These are phyloP conservation scores for Cercospora sojina DNA, from an alignment of 2,329 filamentous ascomycete genomes.

Conservation along the genomic window DNA sequence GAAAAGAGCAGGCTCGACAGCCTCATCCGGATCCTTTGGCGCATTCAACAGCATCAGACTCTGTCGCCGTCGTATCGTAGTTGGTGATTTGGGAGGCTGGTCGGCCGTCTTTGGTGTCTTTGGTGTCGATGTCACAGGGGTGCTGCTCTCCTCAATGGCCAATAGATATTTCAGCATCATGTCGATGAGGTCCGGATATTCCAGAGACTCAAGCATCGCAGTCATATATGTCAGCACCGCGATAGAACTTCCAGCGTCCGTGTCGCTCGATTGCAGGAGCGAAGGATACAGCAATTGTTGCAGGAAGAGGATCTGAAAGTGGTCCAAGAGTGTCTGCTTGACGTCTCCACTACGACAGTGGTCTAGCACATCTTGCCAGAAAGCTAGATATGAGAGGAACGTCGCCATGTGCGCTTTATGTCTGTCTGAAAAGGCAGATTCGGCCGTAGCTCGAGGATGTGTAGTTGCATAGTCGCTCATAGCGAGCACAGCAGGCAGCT, in stretches of 20 bases:
- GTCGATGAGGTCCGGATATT: constrained; percentile 91
- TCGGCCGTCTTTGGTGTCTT: constrained; percentile 64
- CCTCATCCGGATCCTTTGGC: constrained; percentile 71
- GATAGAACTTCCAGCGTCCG: constrained; percentile 93
- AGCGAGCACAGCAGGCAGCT: constrained; percentile 77
- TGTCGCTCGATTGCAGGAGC: constrained; percentile 91
- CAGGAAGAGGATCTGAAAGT: constrained; percentile 94
- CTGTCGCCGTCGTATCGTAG: constrained; percentile 75
- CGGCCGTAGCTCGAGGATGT: constrained; percentile 66
- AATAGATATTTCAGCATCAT: constrained; percentile 91
- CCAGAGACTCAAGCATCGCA: constrained; percentile 83
- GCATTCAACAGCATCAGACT: constrained; percentile 84
- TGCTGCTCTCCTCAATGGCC: constrained; percentile 65
- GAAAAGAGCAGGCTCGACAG: constrained; percentile 81
- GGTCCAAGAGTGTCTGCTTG: constrained; percentile 87
- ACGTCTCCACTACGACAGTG: constrained; percentile 91
- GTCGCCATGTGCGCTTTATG: constrained; percentile 87
- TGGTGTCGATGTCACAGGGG: constrained; percentile 35
- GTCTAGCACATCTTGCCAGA: constrained; percentile 97
- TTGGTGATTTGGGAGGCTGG: constrained; percentile 45
- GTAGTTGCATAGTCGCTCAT: constrained; percentile 85
- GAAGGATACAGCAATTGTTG: constrained; percentile 97
- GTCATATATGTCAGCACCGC: constrained; percentile 92
- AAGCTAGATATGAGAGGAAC: constrained; percentile 89
- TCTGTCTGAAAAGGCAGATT: constrained; percentile 70